Percentiles rank a stretch among this genome's conserved stretches.
These are phyloP conservation scores for Diaporthe citriasiana DNA, from an alignment of 2,329 filamentous ascomycete genomes.

Conservation along the genomic window DNA sequence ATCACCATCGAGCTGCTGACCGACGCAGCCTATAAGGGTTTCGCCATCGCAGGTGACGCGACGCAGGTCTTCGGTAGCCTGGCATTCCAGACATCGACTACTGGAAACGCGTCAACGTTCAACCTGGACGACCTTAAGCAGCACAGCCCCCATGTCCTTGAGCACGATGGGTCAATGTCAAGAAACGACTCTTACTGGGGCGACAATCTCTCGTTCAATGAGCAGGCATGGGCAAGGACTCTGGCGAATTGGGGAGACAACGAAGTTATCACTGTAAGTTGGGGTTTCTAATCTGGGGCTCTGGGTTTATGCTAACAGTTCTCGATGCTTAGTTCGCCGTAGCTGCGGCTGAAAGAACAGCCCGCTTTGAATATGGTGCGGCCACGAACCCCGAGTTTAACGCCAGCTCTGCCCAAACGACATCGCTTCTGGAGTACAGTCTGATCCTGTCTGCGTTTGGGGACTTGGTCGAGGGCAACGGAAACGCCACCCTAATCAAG, in stretches of 20 bases:
- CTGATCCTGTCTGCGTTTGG: conserved; percentile 37
- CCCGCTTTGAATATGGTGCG: conserved; percentile 17
- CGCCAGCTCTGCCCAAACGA: neutral
- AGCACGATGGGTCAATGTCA: conserved; percentile 33
- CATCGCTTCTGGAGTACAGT: conserved; percentile 29
- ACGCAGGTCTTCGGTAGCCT: conserved; percentile 12
- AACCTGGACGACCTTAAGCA: conserved; percentile 35
- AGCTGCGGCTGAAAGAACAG: conserved; percentile 21
- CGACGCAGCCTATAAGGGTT: conserved; percentile 13
- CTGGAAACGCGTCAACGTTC: conserved; percentile 33
- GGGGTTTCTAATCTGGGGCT: fast-evolving
- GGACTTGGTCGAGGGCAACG: conserved; percentile 25
- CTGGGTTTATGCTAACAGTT: neutral
- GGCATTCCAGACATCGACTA: conserved; percentile 22
- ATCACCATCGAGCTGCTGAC: conserved; percentile 9
- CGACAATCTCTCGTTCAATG: conserved; percentile 31
- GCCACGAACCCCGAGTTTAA: conserved; percentile 36
- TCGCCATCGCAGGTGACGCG: neutral
- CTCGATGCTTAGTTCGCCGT: neutral
- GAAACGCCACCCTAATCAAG: conserved; percentile 26
- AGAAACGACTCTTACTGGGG: conserved; percentile 37
- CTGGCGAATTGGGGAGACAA: conserved; percentile 27
- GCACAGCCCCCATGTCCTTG: conserved; percentile 25
- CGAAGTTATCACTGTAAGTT: conserved; percentile 31
- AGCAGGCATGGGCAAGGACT: conserved; percentile 33